phyloP scores from a whole-genome alignment of 2,329 filamentous ascomycete genomes.

The Teratosphaeria zuluensis region DNA sequence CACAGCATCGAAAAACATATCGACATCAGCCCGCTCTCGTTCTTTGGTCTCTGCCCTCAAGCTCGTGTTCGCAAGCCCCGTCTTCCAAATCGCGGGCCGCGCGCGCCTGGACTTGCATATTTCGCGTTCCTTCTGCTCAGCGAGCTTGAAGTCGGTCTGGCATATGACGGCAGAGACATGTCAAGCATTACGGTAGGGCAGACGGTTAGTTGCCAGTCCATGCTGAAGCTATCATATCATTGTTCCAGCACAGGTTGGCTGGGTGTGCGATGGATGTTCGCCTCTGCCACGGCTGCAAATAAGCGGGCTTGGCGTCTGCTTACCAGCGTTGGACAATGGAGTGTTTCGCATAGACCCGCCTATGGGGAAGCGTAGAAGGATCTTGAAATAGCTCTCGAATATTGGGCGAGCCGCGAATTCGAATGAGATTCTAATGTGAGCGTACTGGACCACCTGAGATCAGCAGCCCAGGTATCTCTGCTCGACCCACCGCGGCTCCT shows the following conservation, averaged over 20 bases:
- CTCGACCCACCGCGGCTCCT: conserved; percentile 84
- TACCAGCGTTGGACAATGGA: too few species aligned
- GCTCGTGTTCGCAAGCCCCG: neutral
- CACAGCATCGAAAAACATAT: conserved; percentile 24
- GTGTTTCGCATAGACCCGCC: neutral
- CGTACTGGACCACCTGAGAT: too few species aligned
- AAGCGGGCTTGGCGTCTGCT: too few species aligned
- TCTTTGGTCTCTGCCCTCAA: too few species aligned
- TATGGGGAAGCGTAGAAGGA: conserved; percentile 25
- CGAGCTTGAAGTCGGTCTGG: too few species aligned
- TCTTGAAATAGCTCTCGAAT: conserved; percentile 30
- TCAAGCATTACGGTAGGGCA: too few species aligned
- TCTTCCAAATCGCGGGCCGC: neutral
- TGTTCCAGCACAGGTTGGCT: too few species aligned
- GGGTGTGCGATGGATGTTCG: neutral
- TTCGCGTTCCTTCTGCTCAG: too few species aligned
- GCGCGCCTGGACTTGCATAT: too few species aligned
- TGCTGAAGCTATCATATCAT: too few species aligned
- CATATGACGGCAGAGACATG: too few species aligned
- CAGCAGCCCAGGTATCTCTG: conserved; percentile 75
- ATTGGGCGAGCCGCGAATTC: neutral
- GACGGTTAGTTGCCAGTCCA: too few species aligned
- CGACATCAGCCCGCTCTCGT: conserved; percentile 24
- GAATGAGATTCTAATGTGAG: neutral
- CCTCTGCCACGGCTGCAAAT: conserved; percentile 8